phyloP scores from a whole-genome alignment of 345 rosid genomes.

The Adansonia digitata region DNA sequence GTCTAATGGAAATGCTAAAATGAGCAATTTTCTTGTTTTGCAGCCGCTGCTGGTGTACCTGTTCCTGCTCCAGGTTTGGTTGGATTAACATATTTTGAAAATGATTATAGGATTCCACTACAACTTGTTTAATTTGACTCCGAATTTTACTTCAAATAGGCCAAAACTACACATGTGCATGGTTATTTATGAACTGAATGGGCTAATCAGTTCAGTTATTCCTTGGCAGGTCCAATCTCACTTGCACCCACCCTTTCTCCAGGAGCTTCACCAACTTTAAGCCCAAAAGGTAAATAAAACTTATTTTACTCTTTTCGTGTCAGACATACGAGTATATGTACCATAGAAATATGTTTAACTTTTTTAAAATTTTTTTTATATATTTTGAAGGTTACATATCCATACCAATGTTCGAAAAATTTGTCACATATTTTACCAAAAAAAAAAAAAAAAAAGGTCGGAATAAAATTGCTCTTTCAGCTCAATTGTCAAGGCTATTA shows the following conservation, averaged over 20 bases:
- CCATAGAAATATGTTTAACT: too few relatives aligned
- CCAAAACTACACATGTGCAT: not conserved
- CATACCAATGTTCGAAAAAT: too few relatives aligned
- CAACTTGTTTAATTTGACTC: not conserved
- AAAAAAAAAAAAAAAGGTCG: too few relatives aligned
- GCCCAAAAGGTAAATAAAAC: slow-evolving; percentile 37
- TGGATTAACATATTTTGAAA: not conserved
- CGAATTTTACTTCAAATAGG: not conserved
- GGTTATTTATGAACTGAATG: not conserved
- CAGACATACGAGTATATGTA: too few relatives aligned
- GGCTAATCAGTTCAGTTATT: not conserved
- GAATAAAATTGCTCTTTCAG: too few relatives aligned
- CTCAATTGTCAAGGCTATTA: not conserved
- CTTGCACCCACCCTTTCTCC: slow-evolving; percentile 50
- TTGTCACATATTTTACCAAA: too few relatives aligned
- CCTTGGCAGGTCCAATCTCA: slow-evolving; percentile 45
- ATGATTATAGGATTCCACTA: not conserved
- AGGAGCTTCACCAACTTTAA: slow-evolving; percentile 35
- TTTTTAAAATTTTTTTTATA: too few relatives aligned
- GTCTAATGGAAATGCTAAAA: not conserved
- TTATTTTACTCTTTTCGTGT: not conserved
- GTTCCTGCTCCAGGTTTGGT: slow-evolving; percentile 73
- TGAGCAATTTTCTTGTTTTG: slow-evolving; percentile 16
- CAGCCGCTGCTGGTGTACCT: slow-evolving; percentile 48
- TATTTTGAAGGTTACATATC: too few relatives aligned